Evolutionary conservation across 352 stramenopile genomes (phyloP).

Genomic region (Globisporangium heterothallicum): DNA sequence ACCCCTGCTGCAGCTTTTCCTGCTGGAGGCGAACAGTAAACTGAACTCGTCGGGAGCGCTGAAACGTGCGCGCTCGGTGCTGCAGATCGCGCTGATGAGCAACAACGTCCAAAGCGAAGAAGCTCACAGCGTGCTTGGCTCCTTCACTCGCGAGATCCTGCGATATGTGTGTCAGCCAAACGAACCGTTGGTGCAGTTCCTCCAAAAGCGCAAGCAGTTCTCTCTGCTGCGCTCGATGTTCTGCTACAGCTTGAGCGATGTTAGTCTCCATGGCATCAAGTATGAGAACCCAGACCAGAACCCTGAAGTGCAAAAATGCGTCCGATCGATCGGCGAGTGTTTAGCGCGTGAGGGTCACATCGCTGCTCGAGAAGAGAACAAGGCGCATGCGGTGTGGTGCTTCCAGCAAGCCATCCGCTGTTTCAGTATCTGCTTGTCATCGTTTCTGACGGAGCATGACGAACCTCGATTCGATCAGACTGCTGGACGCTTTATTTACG

Average conservation of each 20-base stretch:
- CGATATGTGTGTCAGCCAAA: slow-evolving; percentile 50
- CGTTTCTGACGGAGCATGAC: slow-evolving; percentile 42
- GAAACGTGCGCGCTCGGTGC: slow-evolving; percentile 46
- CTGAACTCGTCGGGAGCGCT: slow-evolving; percentile 42
- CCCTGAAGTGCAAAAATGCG: slow-evolving; percentile 36
- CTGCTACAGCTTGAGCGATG: slow-evolving; percentile 52
- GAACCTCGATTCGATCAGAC: slow-evolving; percentile 18
- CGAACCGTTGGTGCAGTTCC: slow-evolving; percentile 44
- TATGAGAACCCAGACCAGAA: slow-evolving; percentile 22
- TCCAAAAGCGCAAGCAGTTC: slow-evolving; percentile 69
- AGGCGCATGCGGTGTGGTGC: slow-evolving; percentile 44
- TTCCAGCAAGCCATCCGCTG: slow-evolving; percentile 69
- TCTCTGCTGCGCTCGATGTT: slow-evolving; percentile 60
- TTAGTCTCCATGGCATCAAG: slow-evolving; percentile 40
- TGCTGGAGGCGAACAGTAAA: slow-evolving; percentile 48
- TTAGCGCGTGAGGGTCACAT: slow-evolving; percentile 54
- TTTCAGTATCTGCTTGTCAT: slow-evolving; percentile 65
- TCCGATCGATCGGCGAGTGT: slow-evolving; percentile 63
- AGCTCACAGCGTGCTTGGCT: slow-evolving; percentile 43
- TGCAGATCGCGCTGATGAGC: slow-evolving; percentile 29
- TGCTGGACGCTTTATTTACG: slow-evolving; percentile 59
- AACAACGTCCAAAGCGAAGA: slow-evolving; percentile 48
- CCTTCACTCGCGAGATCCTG: slow-evolving; percentile 52
- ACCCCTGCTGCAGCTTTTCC: slow-evolving; percentile 57
- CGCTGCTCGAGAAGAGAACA: slow-evolving; percentile 28